phyloP scores from a whole-genome alignment of 257 asterid genomes.

The Ligustrum vulgare region DNA sequence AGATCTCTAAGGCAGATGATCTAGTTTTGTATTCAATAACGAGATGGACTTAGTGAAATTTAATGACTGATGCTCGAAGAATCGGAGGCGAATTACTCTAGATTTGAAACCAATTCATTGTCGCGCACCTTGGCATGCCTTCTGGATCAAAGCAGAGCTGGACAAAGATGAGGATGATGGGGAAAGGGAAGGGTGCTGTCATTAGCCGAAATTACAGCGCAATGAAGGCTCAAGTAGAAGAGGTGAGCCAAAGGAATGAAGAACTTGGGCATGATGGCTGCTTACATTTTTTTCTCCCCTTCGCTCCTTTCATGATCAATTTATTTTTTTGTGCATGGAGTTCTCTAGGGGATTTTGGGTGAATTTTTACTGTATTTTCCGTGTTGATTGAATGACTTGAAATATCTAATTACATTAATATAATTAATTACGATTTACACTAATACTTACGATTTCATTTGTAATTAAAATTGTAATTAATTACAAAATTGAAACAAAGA shows the following conservation, averaged over 20 bases:
- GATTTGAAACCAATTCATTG: too few species aligned
- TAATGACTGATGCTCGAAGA: too few species aligned
- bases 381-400: neutral
- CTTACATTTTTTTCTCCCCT: neutral
- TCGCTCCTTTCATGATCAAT: constrained; percentile 9
- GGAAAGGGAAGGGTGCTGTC: constrained; percentile 21
- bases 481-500: too few species aligned
- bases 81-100: too few species aligned
- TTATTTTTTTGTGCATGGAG: neutral
- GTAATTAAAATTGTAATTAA: too few species aligned
- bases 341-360: neutral
- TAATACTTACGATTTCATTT: too few species aligned
- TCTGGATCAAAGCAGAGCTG: too few species aligned
- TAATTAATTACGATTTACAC: too few species aligned
- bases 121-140: too few species aligned
- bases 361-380: neutral
- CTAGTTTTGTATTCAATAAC: too few species aligned
- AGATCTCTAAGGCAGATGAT: too few species aligned
- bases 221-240: constrained; percentile 17
- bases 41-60: too few species aligned
- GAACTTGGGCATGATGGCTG: constrained; percentile 29
- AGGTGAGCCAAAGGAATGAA: constrained; percentile 34
- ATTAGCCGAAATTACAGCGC: constrained; percentile 13
- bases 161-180: neutral
- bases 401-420: neutral